Conservation (phyloP, 345 rosid genomes). For the Syzygium aqueum region DNA sequence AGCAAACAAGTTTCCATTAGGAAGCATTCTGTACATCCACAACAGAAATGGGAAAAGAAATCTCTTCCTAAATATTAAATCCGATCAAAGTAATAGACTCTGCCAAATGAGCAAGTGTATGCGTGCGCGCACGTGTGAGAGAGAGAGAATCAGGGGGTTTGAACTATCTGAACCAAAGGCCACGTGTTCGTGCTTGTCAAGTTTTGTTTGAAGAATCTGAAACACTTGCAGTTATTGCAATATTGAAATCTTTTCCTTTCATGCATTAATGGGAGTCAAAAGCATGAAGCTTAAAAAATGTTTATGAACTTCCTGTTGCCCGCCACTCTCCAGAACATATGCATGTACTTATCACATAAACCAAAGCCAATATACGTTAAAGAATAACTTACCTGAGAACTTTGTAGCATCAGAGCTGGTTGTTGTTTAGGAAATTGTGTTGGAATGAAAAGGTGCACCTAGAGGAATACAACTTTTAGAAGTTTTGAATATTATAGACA, state of each 20-base stretch:
- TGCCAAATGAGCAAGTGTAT: background rate
- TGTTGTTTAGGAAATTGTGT: constrained; percentile 85
- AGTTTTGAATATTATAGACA: background rate
- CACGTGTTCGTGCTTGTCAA: background rate
- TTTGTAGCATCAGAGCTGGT: constrained; percentile 69
- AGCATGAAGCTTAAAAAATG: background rate
- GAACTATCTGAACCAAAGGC: background rate
- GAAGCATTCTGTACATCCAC: background rate
- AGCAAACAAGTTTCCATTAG: background rate
- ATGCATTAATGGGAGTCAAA: background rate
- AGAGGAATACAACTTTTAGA: constrained; percentile 3
- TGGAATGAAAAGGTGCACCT: constrained; percentile 68
- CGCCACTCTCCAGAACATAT: background rate
- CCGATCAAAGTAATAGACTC: background rate
- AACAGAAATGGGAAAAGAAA: background rate
- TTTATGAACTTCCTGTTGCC: background rate
- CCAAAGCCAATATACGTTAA: background rate
- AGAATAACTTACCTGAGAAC: constrained; percentile 54
- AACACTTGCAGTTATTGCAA: background rate
- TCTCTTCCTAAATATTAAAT: background rate
- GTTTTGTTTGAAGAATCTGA: background rate
- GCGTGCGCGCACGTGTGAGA: background rate
- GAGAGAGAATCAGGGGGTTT: background rate
- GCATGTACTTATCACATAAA: background rate
- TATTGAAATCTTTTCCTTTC: background rate